These are phyloP conservation scores for Hymenoscyphus fraxineus DNA, from an alignment of 2,329 filamentous ascomycete species.

Conservation along the genomic window DNA sequence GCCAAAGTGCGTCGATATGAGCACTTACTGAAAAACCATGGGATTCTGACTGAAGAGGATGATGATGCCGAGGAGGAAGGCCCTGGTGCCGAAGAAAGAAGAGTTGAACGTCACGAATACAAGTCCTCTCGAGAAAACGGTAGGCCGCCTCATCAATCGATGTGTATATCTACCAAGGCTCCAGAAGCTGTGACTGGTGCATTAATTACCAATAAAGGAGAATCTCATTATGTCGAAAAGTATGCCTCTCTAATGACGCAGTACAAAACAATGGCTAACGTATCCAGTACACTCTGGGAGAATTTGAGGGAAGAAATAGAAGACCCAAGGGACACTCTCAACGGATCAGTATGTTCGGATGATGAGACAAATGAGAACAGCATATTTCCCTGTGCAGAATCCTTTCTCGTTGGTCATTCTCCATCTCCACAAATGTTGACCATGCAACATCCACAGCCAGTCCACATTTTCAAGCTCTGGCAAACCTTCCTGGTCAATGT, in stretches of 20 bases:
- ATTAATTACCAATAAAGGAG: conserved; percentile 26
- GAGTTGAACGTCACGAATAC: not conserved
- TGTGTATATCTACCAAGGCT: conserved; percentile 7
- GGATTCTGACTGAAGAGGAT: conserved; percentile 30
- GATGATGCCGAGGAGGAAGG: conserved; percentile 10
- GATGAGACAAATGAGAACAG: conserved; percentile 32
- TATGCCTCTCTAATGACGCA: conserved; percentile 12
- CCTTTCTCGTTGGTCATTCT: conserved; percentile 48
- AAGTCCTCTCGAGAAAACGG: not conserved
- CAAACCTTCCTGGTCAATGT: conserved; percentile 68
- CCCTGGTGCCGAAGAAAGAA: conserved; percentile 20
- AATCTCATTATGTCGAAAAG: conserved; percentile 31
- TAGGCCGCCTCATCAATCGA: not conserved
- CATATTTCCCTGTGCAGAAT: conserved; percentile 29
- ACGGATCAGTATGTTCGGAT: conserved; percentile 30
- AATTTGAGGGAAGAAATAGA: conserved; percentile 31
- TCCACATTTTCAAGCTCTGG: conserved; percentile 64
- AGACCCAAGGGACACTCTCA: conserved; percentile 33
- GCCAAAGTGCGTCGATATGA: conserved; percentile 29
- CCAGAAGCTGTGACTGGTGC: conserved; percentile 15
- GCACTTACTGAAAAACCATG: conserved; percentile 27
- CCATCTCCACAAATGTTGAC: conserved; percentile 41
- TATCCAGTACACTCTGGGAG: conserved; percentile 30
- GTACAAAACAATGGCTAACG: conserved; percentile 8
- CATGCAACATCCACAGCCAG: conserved; percentile 51